phyloP scores from a whole-genome alignment of 2,329 filamentous ascomycete species.

The Trichoderma sp. region DNA sequence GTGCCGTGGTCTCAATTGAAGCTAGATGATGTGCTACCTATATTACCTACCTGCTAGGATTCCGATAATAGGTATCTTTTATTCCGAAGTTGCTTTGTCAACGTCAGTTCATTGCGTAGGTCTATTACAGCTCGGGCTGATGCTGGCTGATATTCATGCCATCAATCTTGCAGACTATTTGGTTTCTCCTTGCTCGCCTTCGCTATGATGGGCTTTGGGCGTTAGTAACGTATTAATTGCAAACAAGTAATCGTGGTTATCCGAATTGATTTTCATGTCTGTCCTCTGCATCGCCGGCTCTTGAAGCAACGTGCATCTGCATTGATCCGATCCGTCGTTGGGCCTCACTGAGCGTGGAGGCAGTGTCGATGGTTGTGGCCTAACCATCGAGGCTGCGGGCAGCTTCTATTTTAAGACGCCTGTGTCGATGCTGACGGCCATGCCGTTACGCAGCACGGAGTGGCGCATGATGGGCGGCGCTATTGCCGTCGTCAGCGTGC shows the following conservation, averaged over 20 bases:
- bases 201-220: neutral
- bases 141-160: neutral
- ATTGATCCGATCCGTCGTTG: conserved; percentile 14
- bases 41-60: too few species aligned
- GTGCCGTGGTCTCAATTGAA: too few species aligned
- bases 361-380: conserved; percentile 9
- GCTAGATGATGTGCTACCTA: too few species aligned
- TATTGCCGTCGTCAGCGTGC: conserved; percentile 10
- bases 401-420: conserved; percentile 18
- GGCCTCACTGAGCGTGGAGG: conserved; percentile 10
- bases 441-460: conserved; percentile 14
- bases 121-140: neutral
- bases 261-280: neutral
- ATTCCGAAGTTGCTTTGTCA: too few species aligned
- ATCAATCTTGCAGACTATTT: neutral
- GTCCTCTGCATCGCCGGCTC: neutral
- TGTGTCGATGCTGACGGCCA: conserved; percentile 17
- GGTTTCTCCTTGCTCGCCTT: neutral
- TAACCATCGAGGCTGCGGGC: neutral
- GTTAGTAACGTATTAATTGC: neutral
- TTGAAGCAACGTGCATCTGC: neutral
- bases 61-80: too few species aligned
- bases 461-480: conserved; percentile 10
- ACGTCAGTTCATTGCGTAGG: neutral
- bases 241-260: neutral